These are phyloP conservation scores for Gossypium davidsonii DNA, from an alignment of 441 rosid species.

Conservation along the genomic window DNA sequence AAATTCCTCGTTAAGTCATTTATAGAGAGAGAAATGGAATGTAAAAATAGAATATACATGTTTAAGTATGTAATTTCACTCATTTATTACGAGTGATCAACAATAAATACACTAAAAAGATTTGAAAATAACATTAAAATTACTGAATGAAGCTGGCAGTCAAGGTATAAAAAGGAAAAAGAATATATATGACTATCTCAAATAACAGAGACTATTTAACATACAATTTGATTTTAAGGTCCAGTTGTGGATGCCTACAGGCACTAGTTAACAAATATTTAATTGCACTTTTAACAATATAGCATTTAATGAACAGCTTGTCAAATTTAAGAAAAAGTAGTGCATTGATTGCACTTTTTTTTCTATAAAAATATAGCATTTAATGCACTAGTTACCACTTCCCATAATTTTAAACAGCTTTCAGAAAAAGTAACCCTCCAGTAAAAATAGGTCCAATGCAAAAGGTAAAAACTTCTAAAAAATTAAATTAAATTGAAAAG, in stretches of 20 bases:
- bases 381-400: not conserved
- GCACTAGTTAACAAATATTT: not conserved
- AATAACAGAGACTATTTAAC: not conserved
- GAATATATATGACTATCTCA: not conserved
- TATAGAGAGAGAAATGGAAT: not conserved
- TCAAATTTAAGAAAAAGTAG: not conserved
- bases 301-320: not conserved
- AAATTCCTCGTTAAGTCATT: not conserved
- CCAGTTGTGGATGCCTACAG: not conserved
- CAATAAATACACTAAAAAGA: not conserved
- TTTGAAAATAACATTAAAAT: not conserved
- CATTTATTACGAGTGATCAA: not conserved
- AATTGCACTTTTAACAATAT: not conserved
- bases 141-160: not conserved
- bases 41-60: not conserved
- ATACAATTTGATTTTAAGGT: not conserved
- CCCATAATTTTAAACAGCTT: conserved; percentile 2
- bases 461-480: not conserved
- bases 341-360: not conserved
- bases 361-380: not conserved
- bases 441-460: not conserved
- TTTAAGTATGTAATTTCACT: not conserved
- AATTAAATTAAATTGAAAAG: not conserved
- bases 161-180: not conserved
- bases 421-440: not conserved